These are phyloP conservation scores for Picochlorum sp. DNA, from an alignment of 139 green algal genomes.

Conservation along the genomic window DNA sequence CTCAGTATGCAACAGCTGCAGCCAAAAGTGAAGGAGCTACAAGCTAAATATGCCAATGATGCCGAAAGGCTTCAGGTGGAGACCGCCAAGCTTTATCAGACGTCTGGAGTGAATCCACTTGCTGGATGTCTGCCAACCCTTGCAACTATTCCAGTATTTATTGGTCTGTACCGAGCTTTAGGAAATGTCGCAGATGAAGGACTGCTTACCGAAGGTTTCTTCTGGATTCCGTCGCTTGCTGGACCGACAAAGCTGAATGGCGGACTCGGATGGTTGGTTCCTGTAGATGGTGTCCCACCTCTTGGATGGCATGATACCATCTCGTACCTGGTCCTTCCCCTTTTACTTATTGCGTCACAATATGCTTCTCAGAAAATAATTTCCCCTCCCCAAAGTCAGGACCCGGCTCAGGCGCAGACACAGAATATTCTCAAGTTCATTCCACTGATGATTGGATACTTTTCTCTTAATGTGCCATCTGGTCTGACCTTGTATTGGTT, in stretches of 20 bases:
- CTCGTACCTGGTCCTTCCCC: conserved; percentile 58
- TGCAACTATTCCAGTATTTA: conserved; percentile 87
- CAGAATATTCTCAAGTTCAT: conserved; percentile 93
- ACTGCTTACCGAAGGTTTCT: conserved; percentile 80
- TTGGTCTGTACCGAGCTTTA: conserved; percentile 89
- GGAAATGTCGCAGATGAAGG: conserved; percentile 81
- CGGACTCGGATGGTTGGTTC: conserved; percentile 65
- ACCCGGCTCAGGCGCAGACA: conserved; percentile 55
- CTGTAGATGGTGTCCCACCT: conserved; percentile 41
- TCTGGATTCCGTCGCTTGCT: conserved; percentile 85
- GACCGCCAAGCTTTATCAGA: conserved; percentile 88
- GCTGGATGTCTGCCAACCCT: conserved; percentile 87
- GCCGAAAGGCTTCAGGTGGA: conserved; percentile 77
- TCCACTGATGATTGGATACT: conserved; percentile 95
- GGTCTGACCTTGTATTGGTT: conserved; percentile 99
- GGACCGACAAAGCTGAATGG: conserved; percentile 55
- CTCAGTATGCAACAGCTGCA: conserved; percentile 82
- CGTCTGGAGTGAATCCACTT: conserved; percentile 84
- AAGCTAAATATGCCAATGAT: conserved; percentile 78
- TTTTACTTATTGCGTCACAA: conserved; percentile 60
- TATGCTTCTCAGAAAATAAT: conserved; percentile 72
- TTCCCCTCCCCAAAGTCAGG: conserved; percentile 25
- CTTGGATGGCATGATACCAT: conserved; percentile 54
- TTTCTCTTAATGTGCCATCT: conserved; percentile 94
- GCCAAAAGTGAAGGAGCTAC: conserved; percentile 89